Conservation (phyloP, 1,139 yeast species). For the Hansenula sp. region DNA sequence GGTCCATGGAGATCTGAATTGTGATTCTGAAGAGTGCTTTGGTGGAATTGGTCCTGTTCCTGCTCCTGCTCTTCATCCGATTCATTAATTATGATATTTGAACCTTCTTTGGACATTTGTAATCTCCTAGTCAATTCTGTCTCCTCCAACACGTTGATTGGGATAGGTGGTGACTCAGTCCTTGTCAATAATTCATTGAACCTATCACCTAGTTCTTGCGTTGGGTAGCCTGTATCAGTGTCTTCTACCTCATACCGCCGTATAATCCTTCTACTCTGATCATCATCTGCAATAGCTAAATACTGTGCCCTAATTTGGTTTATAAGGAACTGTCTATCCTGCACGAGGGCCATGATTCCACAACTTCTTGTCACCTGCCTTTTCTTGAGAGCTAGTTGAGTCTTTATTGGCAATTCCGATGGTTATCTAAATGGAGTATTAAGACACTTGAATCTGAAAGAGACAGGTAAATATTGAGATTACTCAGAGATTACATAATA, state of each 20-base stretch:
- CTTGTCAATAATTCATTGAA: conserved; percentile 11
- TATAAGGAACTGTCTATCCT: conserved; percentile 9
- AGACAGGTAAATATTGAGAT: too few species aligned
- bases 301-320: conserved; percentile 20
- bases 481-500: too few species aligned
- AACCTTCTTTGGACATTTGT: conserved; percentile 1
- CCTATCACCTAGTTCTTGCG: conserved; percentile 1
- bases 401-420: too few species aligned
- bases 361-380: too few species aligned
- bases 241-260: conserved; percentile 12
- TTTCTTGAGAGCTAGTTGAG: too few species aligned
- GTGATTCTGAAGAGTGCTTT: not conserved
- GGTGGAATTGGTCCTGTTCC: not conserved
- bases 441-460: too few species aligned
- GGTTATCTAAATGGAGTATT: too few species aligned
- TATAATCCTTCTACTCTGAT: conserved; percentile 19
- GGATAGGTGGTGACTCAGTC: conserved; percentile 26
- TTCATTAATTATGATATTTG: not conserved
- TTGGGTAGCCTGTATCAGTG: conserved; percentile 2
- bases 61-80: conserved; percentile 5
- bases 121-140: conserved; percentile 9
- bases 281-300: conserved; percentile 15
- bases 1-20: not conserved
- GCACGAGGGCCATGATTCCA: conserved; percentile 20
- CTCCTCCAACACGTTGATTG: conserved; percentile 23